A percentile compares a stretch with the other conserved stretches of the same genome.
These are phyloP conservation scores for Aspergillus ruber DNA, from an alignment of 2,329 filamentous ascomycete genomes.

Conservation along the genomic window DNA sequence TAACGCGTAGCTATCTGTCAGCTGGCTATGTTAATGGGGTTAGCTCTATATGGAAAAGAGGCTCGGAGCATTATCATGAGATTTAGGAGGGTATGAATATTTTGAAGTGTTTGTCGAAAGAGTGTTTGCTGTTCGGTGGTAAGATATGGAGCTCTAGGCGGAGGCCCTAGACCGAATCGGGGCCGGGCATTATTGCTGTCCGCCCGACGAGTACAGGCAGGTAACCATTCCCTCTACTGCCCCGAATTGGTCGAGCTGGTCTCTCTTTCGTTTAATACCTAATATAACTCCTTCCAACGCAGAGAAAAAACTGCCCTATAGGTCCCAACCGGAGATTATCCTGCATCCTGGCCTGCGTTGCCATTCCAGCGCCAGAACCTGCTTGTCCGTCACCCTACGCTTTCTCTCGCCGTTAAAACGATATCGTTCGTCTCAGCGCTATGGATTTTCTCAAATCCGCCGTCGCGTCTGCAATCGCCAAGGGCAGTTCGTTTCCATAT, in stretches of 20 bases:
- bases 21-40: too few relatives aligned
- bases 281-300: too few relatives aligned
- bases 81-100: too few relatives aligned
- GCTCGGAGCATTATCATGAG: too few relatives aligned
- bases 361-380: not conserved
- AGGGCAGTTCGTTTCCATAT: slow-evolving; percentile 88
- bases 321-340: too few relatives aligned
- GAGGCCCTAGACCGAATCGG: slow-evolving; percentile 17
- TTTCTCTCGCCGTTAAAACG: not conserved
- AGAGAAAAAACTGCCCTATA: too few relatives aligned
- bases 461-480: slow-evolving; percentile 91
- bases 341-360: too few relatives aligned
- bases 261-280: not conserved
- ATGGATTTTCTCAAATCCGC: slow-evolving; percentile 99
- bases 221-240: not conserved
- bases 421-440: slow-evolving; percentile 4
- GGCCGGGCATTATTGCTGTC: slow-evolving; percentile 10
- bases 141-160: not conserved
- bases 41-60: too few relatives aligned
- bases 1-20: too few relatives aligned
- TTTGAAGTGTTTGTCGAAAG: too few relatives aligned
- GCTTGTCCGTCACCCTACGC: not conserved
- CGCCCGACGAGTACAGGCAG: not conserved
- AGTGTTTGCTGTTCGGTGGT: not conserved
- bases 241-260: not conserved